These are phyloP conservation scores for Pythium guiyangense DNA, from an alignment of 352 stramenopile genomes.

Conservation along the genomic window DNA sequence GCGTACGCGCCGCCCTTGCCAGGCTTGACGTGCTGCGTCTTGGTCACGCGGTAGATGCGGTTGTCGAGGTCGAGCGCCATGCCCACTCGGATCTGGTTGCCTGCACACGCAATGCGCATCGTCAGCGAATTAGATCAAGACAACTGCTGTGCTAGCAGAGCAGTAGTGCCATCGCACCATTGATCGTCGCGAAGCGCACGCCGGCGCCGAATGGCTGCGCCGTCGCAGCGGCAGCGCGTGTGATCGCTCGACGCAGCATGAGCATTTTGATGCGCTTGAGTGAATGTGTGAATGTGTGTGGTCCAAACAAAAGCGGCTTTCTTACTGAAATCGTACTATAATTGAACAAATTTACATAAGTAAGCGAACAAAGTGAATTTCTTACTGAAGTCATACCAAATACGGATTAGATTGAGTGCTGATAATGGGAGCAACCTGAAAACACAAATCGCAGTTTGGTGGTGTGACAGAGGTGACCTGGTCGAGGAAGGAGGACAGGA, in stretches of 20 bases:
- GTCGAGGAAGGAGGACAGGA: too few species aligned
- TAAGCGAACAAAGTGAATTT: too few species aligned
- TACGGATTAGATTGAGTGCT: too few species aligned
- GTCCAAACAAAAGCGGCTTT: background rate
- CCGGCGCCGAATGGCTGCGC: constrained; percentile 21
- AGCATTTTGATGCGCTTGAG: background rate
- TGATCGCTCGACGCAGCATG: constrained; percentile 42
- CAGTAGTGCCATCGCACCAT: constrained; percentile 28
- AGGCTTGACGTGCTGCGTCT: constrained; percentile 83
- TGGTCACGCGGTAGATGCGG: constrained; percentile 81
- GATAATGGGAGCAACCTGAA: too few species aligned
- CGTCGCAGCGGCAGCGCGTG: constrained; percentile 13
- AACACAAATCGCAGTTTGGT: too few species aligned
- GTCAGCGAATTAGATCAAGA: background rate
- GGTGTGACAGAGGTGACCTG: too few species aligned
- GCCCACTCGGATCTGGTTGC: constrained; percentile 76
- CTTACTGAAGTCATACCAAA: too few species aligned
- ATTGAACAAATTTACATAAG: background rate
- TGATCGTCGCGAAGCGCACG: constrained; percentile 59
- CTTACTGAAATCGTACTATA: background rate
- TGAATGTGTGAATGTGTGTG: constrained; percentile 3
- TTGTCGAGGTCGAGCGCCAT: constrained; percentile 83
- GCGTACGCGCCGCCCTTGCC: constrained; percentile 83
- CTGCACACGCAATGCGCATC: constrained; percentile 18
- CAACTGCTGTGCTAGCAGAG: background rate